Conservation (phyloP, 208 protist genomes). For the Angomonas deanei region DNA sequence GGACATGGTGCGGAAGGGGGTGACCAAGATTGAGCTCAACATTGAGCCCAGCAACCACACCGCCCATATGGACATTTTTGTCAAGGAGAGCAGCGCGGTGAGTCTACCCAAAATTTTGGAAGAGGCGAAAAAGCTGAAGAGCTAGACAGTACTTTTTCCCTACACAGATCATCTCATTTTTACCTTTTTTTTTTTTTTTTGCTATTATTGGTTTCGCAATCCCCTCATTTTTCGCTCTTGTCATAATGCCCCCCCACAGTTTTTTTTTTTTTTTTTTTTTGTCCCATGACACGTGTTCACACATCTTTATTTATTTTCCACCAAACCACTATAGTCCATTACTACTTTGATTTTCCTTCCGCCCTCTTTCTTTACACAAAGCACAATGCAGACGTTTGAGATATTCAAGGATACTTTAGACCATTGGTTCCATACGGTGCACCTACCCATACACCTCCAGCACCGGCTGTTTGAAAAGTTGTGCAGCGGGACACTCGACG, state of each 20-base stretch:
- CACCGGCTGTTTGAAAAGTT: too few relatives aligned
- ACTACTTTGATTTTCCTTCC: too few relatives aligned
- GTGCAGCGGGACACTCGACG: too few relatives aligned
- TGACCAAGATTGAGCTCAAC: constrained; percentile 25
- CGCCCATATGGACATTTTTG: constrained; percentile 14
- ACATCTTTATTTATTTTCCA: too few relatives aligned
- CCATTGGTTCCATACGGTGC: too few relatives aligned
- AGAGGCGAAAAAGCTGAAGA: neutral
- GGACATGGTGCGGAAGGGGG: neutral
- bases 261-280: constrained; percentile 3
- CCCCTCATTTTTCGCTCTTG: neutral
- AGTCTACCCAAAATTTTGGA: constrained; percentile 1
- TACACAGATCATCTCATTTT: neutral
- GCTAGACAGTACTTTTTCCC: neutral
- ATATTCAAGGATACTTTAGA: too few relatives aligned
- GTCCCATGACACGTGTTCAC: neutral
- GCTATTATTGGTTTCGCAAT: neutral
- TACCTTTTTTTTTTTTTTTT: constrained; percentile 3
- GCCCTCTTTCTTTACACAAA: too few relatives aligned
- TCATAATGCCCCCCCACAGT: neutral
- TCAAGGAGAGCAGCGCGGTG: neutral
- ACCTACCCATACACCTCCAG: too few relatives aligned
- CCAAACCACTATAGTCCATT: too few relatives aligned
- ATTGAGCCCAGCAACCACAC: constrained; percentile 10
- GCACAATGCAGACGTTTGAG: too few relatives aligned